phyloP scores from a whole-genome alignment of 768 basidiomycete genomes.

The Tricholoma saponaceum region DNA sequence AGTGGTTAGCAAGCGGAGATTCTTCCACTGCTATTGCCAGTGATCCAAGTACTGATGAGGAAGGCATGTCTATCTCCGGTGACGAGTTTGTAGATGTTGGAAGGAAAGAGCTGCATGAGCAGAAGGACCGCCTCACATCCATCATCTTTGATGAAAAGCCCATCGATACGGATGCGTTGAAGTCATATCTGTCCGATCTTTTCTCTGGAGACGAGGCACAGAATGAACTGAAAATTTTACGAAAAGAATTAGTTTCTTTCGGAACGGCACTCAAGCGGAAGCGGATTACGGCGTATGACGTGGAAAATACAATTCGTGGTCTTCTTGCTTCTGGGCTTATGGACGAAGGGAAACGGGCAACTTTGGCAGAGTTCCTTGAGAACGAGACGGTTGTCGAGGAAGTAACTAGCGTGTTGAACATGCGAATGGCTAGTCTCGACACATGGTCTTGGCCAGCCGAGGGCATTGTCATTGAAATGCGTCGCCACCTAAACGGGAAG shows the following conservation, averaged over 20 bases:
- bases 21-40: slow-evolving; percentile 24
- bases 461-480: slow-evolving; percentile 39
- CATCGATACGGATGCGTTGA: slow-evolving; percentile 28
- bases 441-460: slow-evolving; percentile 42
- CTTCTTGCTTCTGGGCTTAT: slow-evolving; percentile 33
- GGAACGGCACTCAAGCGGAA: slow-evolving; percentile 21
- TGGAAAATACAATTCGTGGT: slow-evolving; percentile 28
- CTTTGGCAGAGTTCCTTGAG: slow-evolving; percentile 36
- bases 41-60: slow-evolving; percentile 10
- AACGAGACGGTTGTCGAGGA: slow-evolving; percentile 36
- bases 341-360: slow-evolving; percentile 36
- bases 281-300: slow-evolving; percentile 21
- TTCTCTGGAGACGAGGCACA: slow-evolving; percentile 30
- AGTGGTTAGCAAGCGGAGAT: slow-evolving; percentile 41
- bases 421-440: slow-evolving; percentile 38
- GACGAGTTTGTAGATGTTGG: slow-evolving; percentile 25
- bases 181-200: slow-evolving; percentile 31
- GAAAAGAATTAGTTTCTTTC: slow-evolving; percentile 24
- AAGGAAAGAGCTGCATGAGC: slow-evolving; percentile 37
- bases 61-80: slow-evolving; percentile 1
- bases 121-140: slow-evolving; percentile 24
- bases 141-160: slow-evolving; percentile 36
- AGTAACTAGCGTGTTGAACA: slow-evolving; percentile 40
- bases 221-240: slow-evolving; percentile 25
- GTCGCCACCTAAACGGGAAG: slow-evolving; percentile 45